Conservation (phyloP, 2,329 filamentous ascomycete species). For the Alternaria longipes region DNA sequence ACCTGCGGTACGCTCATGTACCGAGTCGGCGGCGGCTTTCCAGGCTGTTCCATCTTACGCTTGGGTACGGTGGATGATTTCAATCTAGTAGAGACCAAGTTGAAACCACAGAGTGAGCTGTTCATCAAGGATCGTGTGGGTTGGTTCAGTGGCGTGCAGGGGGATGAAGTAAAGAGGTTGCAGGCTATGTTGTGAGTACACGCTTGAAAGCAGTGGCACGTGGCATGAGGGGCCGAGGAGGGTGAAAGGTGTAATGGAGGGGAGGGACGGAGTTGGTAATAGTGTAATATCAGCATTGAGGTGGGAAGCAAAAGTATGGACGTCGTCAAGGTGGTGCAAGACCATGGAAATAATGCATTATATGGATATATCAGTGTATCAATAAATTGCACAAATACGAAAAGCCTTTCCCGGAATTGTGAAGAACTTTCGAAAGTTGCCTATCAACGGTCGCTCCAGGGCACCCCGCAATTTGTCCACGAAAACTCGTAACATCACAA, state of each 20-base stretch:
- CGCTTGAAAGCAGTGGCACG: too few species aligned
- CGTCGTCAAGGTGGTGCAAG: background rate
- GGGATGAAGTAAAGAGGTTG: slow-evolving; percentile 10
- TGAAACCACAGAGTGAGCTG: slow-evolving; percentile 64
- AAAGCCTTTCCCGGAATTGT: background rate
- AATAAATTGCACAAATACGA: background rate
- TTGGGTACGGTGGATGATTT: slow-evolving; percentile 72
- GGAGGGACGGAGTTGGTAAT: background rate
- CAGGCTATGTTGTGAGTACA: background rate
- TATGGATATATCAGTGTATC: background rate
- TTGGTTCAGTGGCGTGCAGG: slow-evolving; percentile 52
- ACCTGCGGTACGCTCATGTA: slow-evolving; percentile 71
- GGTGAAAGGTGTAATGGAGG: background rate
- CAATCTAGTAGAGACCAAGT: slow-evolving; percentile 63
- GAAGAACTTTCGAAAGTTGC: background rate
- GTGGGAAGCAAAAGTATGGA: background rate
- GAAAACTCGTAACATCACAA: background rate
- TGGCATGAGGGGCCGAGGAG: background rate
- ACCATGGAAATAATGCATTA: background rate
- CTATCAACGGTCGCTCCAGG: background rate
- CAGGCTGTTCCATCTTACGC: slow-evolving; percentile 60
- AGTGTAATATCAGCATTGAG: background rate
- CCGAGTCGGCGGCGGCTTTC: slow-evolving; percentile 57
- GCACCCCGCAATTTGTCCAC: too few species aligned
- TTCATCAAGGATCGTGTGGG: slow-evolving; percentile 62